Evolutionary conservation across 2,329 filamentous ascomycete species (phyloP), one percentile per base, ranked within the genome.

Genomic region (Cladosporium cucumerinum): DNA sequence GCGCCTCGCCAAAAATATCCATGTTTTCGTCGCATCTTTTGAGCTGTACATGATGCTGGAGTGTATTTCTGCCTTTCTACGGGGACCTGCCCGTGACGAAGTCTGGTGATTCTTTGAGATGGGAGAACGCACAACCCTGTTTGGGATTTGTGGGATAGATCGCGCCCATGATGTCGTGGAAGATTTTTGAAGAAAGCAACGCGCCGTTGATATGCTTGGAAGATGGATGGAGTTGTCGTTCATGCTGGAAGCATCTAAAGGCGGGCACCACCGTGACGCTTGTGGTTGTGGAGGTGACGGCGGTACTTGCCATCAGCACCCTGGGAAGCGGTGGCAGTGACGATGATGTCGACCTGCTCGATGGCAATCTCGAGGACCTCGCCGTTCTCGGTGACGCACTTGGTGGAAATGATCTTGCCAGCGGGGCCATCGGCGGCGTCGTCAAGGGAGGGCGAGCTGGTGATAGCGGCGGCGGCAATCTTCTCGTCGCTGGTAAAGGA

Each of bases 361-460:
- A 82, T 78, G 57, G 76, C 76, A 54, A 82, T 72, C 69, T 81
- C 79, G 70, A 81, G 76, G 52, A 82, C 79, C 65, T 77, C 72
- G 66, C 78, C 79, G 34, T 70, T 76, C 68, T 75, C 75, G 62
- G 80, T 82, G 70, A 77, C 79, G 54, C 74, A 79, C 36, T 74
- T 77, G 28, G 80, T 82, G 49, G 73, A 71, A 68, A 80, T 67
- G 68, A 77, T 73, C 23, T 46, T 55, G 60, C 49, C 49, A 63
- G 65, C 69, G 65, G 68, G 67, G 26, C 67, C 63, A 12, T 61
- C 36, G 2, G 65, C 65, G 25, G 63, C 66, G 12, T 64, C 54
- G 30, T 58, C 58, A 36, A 68, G 68, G 4, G 75, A 72, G 7
- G 76, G 73, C 7, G 75, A 66, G 16, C 65, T 65, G 34, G 72